Evolutionary conservation across 768 basidiomycete species (phyloP).

Genomic region (Panaeolus papilionaceus): DNA sequence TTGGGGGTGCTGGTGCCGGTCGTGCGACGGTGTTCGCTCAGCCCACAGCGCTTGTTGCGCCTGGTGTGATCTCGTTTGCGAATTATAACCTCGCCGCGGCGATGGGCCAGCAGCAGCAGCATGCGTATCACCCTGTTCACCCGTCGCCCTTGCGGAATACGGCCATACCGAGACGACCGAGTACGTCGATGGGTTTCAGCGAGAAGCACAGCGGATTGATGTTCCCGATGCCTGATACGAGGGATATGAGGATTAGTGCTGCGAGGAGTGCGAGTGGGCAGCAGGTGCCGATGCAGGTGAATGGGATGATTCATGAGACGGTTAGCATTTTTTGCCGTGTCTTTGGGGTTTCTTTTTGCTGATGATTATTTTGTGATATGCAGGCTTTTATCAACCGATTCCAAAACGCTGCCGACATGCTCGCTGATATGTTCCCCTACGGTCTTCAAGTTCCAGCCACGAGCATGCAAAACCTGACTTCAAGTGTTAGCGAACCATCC

Average conservation of each 20-base stretch:
- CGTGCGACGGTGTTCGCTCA: background rate
- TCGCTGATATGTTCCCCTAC: background rate
- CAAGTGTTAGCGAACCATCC: background rate
- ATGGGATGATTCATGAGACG: conserved; percentile 4
- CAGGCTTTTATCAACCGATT: background rate
- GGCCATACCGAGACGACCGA: conserved; percentile 37
- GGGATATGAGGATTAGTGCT: conserved; percentile 11
- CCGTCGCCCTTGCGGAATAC: conserved; percentile 27
- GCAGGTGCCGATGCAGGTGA: background rate
- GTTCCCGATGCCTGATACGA: background rate
- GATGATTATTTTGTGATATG: background rate
- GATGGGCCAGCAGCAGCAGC: background rate
- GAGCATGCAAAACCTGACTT: background rate
- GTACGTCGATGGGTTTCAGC: conserved; percentile 38
- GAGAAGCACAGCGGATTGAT: background rate
- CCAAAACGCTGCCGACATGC: background rate
- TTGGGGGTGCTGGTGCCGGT: background rate
- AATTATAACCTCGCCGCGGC: background rate
- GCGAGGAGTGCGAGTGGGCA: conserved; percentile 1
- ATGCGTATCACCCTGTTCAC: conserved; percentile 4
- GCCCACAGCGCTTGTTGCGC: background rate
- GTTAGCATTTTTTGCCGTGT: background rate
- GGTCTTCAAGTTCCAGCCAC: background rate
- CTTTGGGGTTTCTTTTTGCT: background rate
- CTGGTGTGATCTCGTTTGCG: background rate